phyloP scores from a whole-genome alignment of 1,139 yeast genomes.

The Protomyces macrosporus region DNA sequence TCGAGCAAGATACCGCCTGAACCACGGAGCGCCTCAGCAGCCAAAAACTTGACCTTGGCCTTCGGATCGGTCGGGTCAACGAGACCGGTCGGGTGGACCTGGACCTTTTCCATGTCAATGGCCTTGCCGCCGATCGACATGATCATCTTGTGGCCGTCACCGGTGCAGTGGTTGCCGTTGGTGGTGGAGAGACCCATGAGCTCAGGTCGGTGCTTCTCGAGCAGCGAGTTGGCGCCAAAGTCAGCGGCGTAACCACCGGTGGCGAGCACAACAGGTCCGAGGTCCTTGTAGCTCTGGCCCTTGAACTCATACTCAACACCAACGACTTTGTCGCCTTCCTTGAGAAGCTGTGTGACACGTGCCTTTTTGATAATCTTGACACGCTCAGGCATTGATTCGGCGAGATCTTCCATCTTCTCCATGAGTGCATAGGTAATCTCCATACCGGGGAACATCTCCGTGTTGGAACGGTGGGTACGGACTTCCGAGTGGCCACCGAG shows the following conservation, averaged over 20 bases:
- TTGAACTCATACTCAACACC: constrained; percentile 48
- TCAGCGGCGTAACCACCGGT: constrained; percentile 76
- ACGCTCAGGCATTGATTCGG: constrained; percentile 49
- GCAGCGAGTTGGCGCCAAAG: constrained; percentile 50
- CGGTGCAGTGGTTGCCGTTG: constrained; percentile 68
- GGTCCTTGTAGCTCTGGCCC: constrained; percentile 35
- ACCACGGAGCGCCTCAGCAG: constrained; percentile 75
- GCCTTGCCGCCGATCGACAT: constrained; percentile 55
- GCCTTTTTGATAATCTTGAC: constrained; percentile 51
- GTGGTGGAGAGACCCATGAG: constrained; percentile 62
- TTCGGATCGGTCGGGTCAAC: constrained; percentile 56
- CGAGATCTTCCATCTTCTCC: constrained; percentile 50
- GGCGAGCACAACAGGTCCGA: constrained; percentile 63
- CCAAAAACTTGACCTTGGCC: constrained; percentile 58
- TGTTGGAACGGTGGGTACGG: constrained; percentile 68
- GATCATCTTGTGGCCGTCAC: constrained; percentile 66
- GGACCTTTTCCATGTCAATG: constrained; percentile 70
- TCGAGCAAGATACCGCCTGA: constrained; percentile 69
- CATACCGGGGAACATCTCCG: constrained; percentile 66
- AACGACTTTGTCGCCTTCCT: constrained; percentile 40
- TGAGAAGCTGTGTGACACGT: constrained; percentile 43
- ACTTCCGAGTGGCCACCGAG: constrained; percentile 72
- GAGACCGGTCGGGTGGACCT: constrained; percentile 78
- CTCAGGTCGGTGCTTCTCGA: constrained; percentile 58
- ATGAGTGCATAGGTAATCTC: constrained; percentile 63